Evolutionary conservation across 2,329 filamentous ascomycete genomes (phyloP).

Genomic region (Calcarisporium arbuscula): DNA sequence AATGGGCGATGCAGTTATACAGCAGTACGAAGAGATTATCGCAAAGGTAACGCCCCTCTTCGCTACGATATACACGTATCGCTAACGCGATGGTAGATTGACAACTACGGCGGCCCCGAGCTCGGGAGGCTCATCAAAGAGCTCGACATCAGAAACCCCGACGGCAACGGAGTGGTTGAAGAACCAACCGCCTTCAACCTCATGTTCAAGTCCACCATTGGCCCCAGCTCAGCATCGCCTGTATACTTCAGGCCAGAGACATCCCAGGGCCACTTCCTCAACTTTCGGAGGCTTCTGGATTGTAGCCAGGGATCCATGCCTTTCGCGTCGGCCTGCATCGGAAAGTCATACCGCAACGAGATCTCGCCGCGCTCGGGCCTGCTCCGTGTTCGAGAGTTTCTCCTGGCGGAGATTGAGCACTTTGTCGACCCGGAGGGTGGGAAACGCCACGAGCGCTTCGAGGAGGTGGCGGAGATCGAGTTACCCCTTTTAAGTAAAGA

Average conservation of each 20-base stretch:
- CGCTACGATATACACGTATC: no score
- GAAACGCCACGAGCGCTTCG: slow-evolving; percentile 89
- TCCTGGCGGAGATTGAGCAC: slow-evolving; percentile 99
- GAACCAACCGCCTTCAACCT: slow-evolving; percentile 92
- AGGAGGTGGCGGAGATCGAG: slow-evolving; percentile 77
- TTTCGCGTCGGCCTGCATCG: slow-evolving; percentile 93
- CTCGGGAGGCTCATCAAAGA: slow-evolving; percentile 85
- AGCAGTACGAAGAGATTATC: slow-evolving; percentile 87
- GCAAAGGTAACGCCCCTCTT: no score
- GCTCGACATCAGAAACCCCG: slow-evolving; percentile 84
- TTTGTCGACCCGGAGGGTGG: slow-evolving; percentile 91
- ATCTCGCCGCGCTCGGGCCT: slow-evolving; percentile 91
- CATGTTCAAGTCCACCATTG: slow-evolving; percentile 97
- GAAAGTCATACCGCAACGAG: slow-evolving; percentile 97
- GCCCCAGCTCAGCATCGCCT: slow-evolving; percentile 78
- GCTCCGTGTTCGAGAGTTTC: slow-evolving; percentile 88
- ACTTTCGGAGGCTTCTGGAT: slow-evolving; percentile 92
- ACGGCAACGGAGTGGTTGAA: slow-evolving; percentile 67
- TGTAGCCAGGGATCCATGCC: slow-evolving; percentile 96
- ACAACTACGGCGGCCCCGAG: slow-evolving; percentile 86
- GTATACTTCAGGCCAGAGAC: slow-evolving; percentile 91
- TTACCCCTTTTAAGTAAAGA: slow-evolving; percentile 78
- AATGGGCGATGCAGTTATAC: slow-evolving; percentile 76
- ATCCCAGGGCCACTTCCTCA: slow-evolving; percentile 95
- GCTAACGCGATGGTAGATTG: slow-evolving; percentile 51